A percentile compares a stretch with the other conserved stretches of the same genome.
Conservation (phyloP, 345 rosid genomes). For the Psidium friedrichsthalianum region DNA sequence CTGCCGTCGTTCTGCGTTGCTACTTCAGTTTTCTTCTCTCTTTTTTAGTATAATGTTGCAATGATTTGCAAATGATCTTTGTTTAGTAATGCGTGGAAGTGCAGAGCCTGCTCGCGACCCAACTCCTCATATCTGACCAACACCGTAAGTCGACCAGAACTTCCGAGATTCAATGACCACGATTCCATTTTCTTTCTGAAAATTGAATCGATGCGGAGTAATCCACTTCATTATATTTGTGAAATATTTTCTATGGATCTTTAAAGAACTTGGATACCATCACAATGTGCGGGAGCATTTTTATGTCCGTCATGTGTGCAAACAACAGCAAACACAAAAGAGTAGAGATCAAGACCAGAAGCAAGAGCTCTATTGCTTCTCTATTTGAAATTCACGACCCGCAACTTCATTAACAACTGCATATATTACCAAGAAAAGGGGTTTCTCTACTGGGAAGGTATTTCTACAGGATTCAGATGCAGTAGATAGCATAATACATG, state of each 20-base stretch:
- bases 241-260: neutral
- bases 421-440: too few relatives aligned
- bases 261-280: neutral
- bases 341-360: neutral
- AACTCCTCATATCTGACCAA: too few relatives aligned
- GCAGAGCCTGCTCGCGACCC: too few relatives aligned
- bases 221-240: neutral
- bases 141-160: too few relatives aligned
- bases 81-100: too few relatives aligned
- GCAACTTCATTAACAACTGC: neutral
- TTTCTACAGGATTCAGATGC: neutral
- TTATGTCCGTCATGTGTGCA: neutral
- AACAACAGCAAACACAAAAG: neutral
- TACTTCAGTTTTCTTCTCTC: neutral
- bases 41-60: neutral
- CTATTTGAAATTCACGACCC: neutral
- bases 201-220: too few relatives aligned
- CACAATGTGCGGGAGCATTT: neutral
- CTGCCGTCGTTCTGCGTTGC: neutral
- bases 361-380: neutral
- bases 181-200: too few relatives aligned
- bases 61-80: neutral
- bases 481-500: neutral
- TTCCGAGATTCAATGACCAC: too few relatives aligned
- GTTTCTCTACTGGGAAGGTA: too few relatives aligned